These are phyloP conservation scores for Asterophora lycoperdoides DNA, from an alignment of 768 basidiomycete genomes.

Conservation along the genomic window DNA sequence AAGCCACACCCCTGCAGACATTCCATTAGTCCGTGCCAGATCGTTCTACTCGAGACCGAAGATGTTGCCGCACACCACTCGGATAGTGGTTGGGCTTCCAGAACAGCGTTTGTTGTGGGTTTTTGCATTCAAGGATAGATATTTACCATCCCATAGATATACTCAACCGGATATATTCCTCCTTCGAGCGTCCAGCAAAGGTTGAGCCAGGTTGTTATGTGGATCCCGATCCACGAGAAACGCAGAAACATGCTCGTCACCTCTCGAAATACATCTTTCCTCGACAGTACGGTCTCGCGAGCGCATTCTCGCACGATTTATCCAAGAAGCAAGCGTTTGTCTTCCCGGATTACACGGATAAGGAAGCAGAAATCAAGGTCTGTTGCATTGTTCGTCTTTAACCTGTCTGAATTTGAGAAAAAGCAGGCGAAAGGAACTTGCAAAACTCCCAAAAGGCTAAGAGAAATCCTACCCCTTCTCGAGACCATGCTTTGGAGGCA, in stretches of 20 bases:
- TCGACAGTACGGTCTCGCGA: slow-evolving; percentile 65
- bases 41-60: slow-evolving; percentile 68
- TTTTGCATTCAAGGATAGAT: not conserved
- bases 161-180: slow-evolving; percentile 52
- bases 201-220: slow-evolving; percentile 25
- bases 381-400: slow-evolving; percentile 2
- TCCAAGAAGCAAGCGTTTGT: slow-evolving; percentile 26
- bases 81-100: slow-evolving; percentile 62
- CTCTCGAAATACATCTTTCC: slow-evolving; percentile 85
- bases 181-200: slow-evolving; percentile 32
- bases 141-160: slow-evolving; percentile 45
- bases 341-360: slow-evolving; percentile 52
- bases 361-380: slow-evolving; percentile 72
- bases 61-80: slow-evolving; percentile 43
- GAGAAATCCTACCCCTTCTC: slow-evolving; percentile 45
- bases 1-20: slow-evolving; percentile 41
- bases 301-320: slow-evolving; percentile 41
- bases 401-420: not conserved
- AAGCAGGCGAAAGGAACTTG: slow-evolving; percentile 36
- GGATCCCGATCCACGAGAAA: slow-evolving; percentile 44
- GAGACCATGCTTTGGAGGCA: slow-evolving; percentile 67
- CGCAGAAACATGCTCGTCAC: slow-evolving; percentile 51
- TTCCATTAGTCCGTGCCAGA: slow-evolving; percentile 48
- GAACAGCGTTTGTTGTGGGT: slow-evolving; percentile 48
- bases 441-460: slow-evolving; percentile 76